These are phyloP conservation scores for Tephrocybe sp. DNA, from an alignment of 768 basidiomycete genomes.

Conservation along the genomic window DNA sequence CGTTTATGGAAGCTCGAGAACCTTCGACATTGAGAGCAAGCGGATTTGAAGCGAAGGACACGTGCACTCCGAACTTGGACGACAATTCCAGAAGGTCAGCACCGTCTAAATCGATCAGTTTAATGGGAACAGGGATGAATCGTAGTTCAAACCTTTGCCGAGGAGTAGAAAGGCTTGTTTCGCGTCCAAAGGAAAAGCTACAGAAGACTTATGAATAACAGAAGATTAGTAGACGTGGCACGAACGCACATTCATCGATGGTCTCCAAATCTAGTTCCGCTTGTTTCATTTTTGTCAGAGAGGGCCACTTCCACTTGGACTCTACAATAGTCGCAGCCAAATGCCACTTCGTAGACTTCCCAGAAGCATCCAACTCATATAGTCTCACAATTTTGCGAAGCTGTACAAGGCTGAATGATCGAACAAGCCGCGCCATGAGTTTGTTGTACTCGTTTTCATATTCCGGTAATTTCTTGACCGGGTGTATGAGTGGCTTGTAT, in stretches of 20 bases:
- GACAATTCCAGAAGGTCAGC: constrained; percentile 59
- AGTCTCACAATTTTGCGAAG: constrained; percentile 52
- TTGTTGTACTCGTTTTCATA: constrained; percentile 56
- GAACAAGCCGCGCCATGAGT: constrained; percentile 53
- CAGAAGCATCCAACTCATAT: constrained; percentile 40
- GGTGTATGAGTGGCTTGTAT: constrained; percentile 45
- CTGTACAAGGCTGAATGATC: constrained; percentile 65
- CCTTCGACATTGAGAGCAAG: constrained; percentile 63
- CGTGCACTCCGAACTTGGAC: constrained; percentile 57
- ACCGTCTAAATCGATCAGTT: constrained; percentile 51
- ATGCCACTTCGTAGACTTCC: constrained; percentile 35
- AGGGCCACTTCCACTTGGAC: constrained; percentile 69
- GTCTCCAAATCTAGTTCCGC: constrained; percentile 51
- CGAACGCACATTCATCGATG: constrained; percentile 43
- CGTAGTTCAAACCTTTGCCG: constrained; percentile 54
- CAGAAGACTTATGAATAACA: constrained; percentile 3
- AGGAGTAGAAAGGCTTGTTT: constrained; percentile 69
- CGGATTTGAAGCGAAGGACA: constrained; percentile 57
- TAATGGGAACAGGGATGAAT: not conserved
- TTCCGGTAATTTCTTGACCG: constrained; percentile 24
- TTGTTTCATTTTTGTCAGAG: constrained; percentile 51
- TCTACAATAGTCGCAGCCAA: constrained; percentile 58
- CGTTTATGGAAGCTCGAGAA: constrained; percentile 48
- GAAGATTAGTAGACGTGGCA: not conserved
- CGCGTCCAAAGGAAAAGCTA: constrained; percentile 59